Conservation (phyloP, 441 rosid genomes). For the Syzygium syzygioides region DNA sequence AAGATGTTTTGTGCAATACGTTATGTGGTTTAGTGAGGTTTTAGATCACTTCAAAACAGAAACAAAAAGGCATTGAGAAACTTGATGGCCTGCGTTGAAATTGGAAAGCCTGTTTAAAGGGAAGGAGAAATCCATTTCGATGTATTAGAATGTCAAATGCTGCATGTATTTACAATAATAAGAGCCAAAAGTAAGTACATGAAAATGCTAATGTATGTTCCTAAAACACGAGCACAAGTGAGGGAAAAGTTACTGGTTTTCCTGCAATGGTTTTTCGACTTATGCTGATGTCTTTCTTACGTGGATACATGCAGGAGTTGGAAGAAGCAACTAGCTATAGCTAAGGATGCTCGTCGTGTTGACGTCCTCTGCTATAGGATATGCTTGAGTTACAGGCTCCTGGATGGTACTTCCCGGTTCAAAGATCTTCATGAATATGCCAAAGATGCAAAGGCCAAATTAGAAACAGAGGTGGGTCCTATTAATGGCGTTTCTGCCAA, state of each 20-base stretch:
- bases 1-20: neutral
- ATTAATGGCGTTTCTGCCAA: constrained; percentile 62
- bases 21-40: neutral
- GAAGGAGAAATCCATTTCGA: neutral
- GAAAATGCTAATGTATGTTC: neutral
- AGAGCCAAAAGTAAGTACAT: neutral
- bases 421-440: constrained; percentile 67
- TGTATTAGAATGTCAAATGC: neutral
- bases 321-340: constrained; percentile 84
- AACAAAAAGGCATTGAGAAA: neutral
- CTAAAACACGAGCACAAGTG: neutral
- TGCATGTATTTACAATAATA: neutral
- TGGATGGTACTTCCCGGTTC: constrained; percentile 71
- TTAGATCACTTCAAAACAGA: neutral
- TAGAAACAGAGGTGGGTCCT: constrained; percentile 89
- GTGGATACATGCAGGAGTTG: constrained; percentile 55
- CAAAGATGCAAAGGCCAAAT: constrained; percentile 61
- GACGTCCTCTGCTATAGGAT: constrained; percentile 88
- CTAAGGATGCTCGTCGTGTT: constrained; percentile 89
- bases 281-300: constrained; percentile 4
- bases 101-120: neutral
- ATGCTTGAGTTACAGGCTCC: constrained; percentile 76
- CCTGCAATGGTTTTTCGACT: neutral
- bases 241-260: neutral
- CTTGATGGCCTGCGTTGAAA: neutral